Evolutionary conservation across 768 basidiomycete genomes (phyloP).

Genomic region (Suillus discolor): DNA sequence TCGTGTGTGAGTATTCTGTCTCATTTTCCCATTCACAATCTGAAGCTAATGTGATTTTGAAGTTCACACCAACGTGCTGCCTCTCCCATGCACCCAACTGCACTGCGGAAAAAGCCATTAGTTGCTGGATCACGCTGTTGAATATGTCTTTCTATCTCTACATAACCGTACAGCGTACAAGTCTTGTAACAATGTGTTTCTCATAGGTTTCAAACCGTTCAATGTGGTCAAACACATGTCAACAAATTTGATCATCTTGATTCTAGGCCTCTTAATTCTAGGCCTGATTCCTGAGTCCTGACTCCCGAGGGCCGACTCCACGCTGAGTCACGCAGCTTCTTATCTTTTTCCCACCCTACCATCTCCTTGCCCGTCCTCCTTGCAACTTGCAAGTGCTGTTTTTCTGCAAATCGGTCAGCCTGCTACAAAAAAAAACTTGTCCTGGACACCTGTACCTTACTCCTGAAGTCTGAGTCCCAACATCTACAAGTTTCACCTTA

Average conservation of each 20-base stretch:
- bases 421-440: not conserved
- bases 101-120: not conserved
- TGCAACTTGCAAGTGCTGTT: not conserved
- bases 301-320: not conserved
- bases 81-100: not conserved
- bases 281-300: too few relatives aligned
- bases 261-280: too few relatives aligned
- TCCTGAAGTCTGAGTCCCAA: not conserved
- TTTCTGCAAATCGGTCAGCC: not conserved
- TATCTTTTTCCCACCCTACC: not conserved
- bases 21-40: conserved; percentile 1
- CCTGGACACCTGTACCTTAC: not conserved
- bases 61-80: not conserved
- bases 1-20: not conserved
- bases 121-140: not conserved
- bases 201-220: not conserved
- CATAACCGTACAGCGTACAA: not conserved
- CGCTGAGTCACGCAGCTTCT: not conserved
- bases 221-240: not conserved
- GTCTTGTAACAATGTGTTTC: not conserved
- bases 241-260: too few relatives aligned
- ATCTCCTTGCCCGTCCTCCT: conserved; percentile 4
- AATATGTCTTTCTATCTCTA: not conserved
- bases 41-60: not conserved
- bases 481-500: not conserved